Evolutionary conservation across 2,329 filamentous ascomycete species (phyloP).

Genomic region (Emericellopsis atlantica): DNA sequence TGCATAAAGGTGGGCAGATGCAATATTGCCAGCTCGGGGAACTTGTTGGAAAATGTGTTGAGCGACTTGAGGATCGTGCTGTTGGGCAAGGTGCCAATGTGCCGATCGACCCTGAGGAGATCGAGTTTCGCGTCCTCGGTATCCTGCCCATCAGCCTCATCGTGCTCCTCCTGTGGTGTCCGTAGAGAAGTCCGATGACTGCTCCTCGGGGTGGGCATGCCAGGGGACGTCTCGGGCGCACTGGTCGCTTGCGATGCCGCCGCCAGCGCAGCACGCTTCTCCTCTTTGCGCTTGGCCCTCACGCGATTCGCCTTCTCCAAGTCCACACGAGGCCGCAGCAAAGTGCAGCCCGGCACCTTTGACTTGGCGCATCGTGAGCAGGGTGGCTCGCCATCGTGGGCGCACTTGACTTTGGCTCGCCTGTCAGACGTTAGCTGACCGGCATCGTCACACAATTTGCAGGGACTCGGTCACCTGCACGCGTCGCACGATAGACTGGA

Average conservation of each 20-base stretch:
- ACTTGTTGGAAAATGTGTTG: conserved; percentile 19
- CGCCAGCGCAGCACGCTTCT: neutral
- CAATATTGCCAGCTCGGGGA: conserved; percentile 18
- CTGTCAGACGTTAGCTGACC: conserved; percentile 6
- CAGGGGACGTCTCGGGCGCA: neutral
- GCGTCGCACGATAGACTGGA: conserved; percentile 20
- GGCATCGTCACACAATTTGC: neutral
- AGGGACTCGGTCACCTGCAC: conserved; percentile 12
- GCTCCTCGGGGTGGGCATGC: neutral
- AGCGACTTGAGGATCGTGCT: conserved; percentile 16
- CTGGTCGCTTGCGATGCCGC: neutral
- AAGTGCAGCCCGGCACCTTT: conserved; percentile 11
- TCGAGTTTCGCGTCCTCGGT: conserved; percentile 1
- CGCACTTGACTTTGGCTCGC: conserved; percentile 20
- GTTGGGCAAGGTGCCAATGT: conserved; percentile 12
- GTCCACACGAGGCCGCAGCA: conserved; percentile 9
- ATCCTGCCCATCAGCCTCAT: neutral
- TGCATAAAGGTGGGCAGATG: conserved; percentile 17
- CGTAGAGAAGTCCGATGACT: no score
- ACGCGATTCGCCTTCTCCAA: conserved; percentile 1
- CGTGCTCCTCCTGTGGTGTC: neutral
- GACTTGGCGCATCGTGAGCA: conserved; percentile 16
- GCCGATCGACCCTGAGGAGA: conserved; percentile 2
- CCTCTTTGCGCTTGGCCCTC: neutral
- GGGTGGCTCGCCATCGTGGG: conserved; percentile 15